Base-by-base conservation (phyloP, 2,329 filamentous ascomycete genomes). In the Alternaria gaisen region DNA sequence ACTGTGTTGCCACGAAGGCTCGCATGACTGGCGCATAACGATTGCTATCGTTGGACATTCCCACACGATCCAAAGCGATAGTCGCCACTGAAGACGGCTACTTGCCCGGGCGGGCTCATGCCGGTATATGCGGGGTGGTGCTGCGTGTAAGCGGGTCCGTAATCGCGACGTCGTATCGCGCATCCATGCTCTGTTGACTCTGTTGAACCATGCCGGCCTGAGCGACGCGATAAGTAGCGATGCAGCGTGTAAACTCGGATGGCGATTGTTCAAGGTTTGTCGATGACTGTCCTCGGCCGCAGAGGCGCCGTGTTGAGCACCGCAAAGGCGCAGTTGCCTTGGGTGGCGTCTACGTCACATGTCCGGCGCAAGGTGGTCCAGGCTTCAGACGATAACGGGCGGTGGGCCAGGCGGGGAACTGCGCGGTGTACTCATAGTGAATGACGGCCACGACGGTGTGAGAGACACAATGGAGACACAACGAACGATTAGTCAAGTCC, bases 351-450 rank as follows among this genome's bases (percentile, higher is more conserved):
- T 57, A 60, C 58, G 58, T 60, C 58, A 60, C 58, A 60, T 60
- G 53, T 18, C 44, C 38, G 41, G 30, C 38, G 38, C 38, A 24
- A 34, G 26, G 46, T 38, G 46, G 42, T 60, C 53, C 53, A 60
- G 53, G 58, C 58, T 54, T 52, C 65, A 54, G 65, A 63, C 71
- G 71, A 75, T 74, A 73, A 69, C 68, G 67, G 46, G 46, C 32
- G 32, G 66, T 60, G 53, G 58, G 47, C 32, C 58, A 41, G 65
- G 65, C 66, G 67, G 72, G 71, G 70, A 64, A 69, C 55, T 40
- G 28, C 20, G 46, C 26, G 36, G 34, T 43, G 52, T 46, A 28
- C 18, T 18, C 22, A 11, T 40, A 50, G 46, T 50, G 30, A 32
- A 28, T 24, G 5, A 26, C 22, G 14, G 46, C 47, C 62, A 24